A percentile compares a stretch with the other conserved stretches of the same genome.
These are phyloP conservation scores for Parsonsia alboflavescens DNA, from an alignment of 257 asterid species.

Conservation along the genomic window DNA sequence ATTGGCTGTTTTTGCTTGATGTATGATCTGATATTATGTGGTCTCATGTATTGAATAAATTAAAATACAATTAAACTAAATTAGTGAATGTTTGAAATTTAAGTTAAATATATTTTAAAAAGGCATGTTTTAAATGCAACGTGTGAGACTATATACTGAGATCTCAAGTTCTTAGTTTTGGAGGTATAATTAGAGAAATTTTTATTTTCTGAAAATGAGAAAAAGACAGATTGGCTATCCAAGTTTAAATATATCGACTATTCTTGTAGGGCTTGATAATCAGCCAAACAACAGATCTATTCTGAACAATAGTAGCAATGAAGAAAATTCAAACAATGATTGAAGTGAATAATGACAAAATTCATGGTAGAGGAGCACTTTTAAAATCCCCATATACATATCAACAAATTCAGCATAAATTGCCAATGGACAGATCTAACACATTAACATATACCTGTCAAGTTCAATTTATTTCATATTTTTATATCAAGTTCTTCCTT, in stretches of 20 bases:
- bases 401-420: neutral
- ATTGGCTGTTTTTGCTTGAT: no score
- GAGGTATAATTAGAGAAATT: no score
- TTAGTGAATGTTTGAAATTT: no score
- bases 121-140: no score
- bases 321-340: neutral
- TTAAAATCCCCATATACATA: neutral
- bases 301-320: neutral
- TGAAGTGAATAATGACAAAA: neutral
- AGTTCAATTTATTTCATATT: neutral
- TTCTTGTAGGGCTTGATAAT: neutral
- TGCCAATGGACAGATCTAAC: neutral
- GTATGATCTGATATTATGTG: neutral
- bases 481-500: neutral
- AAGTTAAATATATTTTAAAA: no score
- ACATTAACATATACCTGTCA: neutral
- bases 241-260: neutral
- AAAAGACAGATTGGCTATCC: no score
- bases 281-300: neutral
- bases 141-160: no score
- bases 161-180: no score
- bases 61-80: no score
- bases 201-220: no score
- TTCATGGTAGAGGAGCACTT: neutral
- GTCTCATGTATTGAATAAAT: no score